Base-by-base conservation (phyloP, 306 rosid genomes). In the Rosa chinensis region DNA sequence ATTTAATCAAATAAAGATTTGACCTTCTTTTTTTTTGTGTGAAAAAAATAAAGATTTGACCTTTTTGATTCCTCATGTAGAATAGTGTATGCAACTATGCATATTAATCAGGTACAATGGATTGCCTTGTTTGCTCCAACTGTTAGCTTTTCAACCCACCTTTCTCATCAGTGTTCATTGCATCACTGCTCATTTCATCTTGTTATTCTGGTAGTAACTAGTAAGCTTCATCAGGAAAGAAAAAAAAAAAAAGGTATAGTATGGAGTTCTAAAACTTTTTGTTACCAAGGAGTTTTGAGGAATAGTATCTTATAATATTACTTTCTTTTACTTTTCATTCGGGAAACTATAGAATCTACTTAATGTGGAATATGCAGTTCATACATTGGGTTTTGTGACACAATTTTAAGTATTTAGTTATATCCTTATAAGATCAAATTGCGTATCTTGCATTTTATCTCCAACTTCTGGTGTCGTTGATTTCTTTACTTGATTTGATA, bases 401-500 rank as follows among this genome's bases (percentile, higher is more conserved):
- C 47, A 12, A 10, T 53, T 18, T 72, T 50, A 72, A 10, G 32
- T 72, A 61, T 64, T 1, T 55, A 13, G 21, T 49, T 58, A 10
- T 12, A 25, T 43, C 0, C 23, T 28, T 42, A 39, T 75, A 25
- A 43, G 16, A 59, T 39, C 66, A 69, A 44, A 17, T 11, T 16
- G 43, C 10, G 17, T 7, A 3, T 42, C 2, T 37, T 40, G 5
- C 5, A 23, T 16, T 3, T 5, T 28, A 9, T 39, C 64, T 67
- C 17, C 12, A 42, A 62, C n/a, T 53, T 69, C 59, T 78, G 10
- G 8, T 79, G 32, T 40, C 18, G 44, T 61, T 10, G 21, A 21
- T 59, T 52, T 39, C 1, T 37, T 80, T 37, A 20, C 2, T 70
- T 18, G 72, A 63, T 52, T 67, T 88, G 52, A 78, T 17, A 8